Percentiles rank a stretch among this genome's conserved stretches.
Conservation (phyloP, 2,329 filamentous ascomycete species). For the Fusarium sp. region DNA sequence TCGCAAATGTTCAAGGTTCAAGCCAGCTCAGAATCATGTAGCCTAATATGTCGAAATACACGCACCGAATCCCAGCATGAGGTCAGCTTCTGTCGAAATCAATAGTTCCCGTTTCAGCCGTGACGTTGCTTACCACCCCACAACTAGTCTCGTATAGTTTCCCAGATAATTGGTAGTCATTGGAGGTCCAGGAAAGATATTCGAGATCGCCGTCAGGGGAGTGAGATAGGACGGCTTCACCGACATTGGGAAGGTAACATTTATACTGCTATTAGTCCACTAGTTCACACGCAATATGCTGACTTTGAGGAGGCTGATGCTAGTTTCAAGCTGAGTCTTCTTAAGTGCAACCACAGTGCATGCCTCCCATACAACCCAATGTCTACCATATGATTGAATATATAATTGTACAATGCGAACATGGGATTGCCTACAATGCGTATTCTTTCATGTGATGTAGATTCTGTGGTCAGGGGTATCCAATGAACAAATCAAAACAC, state of each 20-base stretch:
- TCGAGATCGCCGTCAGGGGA: neutral
- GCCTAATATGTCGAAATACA: neutral
- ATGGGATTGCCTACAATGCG: conserved; percentile 1
- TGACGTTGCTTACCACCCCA: conserved; percentile 6
- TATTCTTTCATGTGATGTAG: conserved; percentile 10
- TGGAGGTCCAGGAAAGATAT: neutral
- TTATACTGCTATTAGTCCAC: conserved; percentile 5
- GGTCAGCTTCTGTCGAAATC: conserved; percentile 2
- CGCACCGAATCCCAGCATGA: neutral
- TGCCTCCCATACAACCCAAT: neutral
- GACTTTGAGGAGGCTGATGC: conserved; percentile 1
- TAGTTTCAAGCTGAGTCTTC: conserved; percentile 7
- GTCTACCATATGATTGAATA: conserved; percentile 1
- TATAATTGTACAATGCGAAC: neutral
- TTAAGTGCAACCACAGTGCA: neutral
- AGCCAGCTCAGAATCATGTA: neutral
- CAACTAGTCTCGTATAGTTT: neutral
- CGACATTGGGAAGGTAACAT: neutral
- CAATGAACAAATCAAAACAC: conserved; percentile 20
- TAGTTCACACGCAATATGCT: neutral
- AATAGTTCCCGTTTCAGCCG: conserved; percentile 3
- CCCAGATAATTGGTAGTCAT: neutral
- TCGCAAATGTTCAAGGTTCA: too few relatives aligned
- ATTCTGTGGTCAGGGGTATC: conserved; percentile 3
- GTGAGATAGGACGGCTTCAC: neutral